Conservation (phyloP, 495 filamentous ascomycete species). For the Neurospora tetraspora region DNA sequence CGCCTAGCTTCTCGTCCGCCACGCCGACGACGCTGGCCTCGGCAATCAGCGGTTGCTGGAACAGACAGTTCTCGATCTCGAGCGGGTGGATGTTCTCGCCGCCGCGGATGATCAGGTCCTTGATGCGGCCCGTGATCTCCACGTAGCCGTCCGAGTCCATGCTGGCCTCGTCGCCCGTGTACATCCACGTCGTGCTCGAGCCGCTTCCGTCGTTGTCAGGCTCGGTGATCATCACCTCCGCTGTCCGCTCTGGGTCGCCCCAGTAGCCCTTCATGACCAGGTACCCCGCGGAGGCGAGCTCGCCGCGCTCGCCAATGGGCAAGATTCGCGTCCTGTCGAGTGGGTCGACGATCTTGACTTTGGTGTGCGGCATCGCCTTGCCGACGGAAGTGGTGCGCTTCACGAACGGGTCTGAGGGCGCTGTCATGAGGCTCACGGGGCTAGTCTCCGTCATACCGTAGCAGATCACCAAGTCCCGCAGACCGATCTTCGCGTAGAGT, state of each 20-base stretch:
- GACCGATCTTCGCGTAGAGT: slow-evolving; percentile 63
- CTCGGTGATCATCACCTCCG: slow-evolving; percentile 51
- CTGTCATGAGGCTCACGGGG: slow-evolving; percentile 87
- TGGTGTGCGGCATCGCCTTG: slow-evolving; percentile 60
- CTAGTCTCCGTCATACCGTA: slow-evolving; percentile 98
- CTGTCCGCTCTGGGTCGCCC: slow-evolving; percentile 57
- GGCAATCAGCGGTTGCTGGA: slow-evolving; percentile 53
- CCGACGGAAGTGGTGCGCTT: slow-evolving; percentile 74
- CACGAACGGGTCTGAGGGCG: slow-evolving; percentile 68
- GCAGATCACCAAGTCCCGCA: slow-evolving; percentile 84
- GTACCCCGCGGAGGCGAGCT: slow-evolving; percentile 79
- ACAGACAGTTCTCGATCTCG: slow-evolving; percentile 87
- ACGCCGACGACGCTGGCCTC: slow-evolving; percentile 80
- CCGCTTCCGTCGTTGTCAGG: slow-evolving; percentile 32
- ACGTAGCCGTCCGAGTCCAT: slow-evolving; percentile 70
- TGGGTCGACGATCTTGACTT: slow-evolving; percentile 71
- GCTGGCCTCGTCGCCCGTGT: slow-evolving; percentile 83
- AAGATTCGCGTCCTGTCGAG: slow-evolving; percentile 45
- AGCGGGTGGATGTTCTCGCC: slow-evolving; percentile 96
- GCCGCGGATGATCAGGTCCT: slow-evolving; percentile 84
- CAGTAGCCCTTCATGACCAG: slow-evolving; percentile 88
- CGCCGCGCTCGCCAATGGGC: slow-evolving; percentile 57
- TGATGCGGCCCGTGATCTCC: slow-evolving; percentile 57
- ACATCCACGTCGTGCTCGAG: slow-evolving; percentile 35
- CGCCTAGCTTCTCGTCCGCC: slow-evolving; percentile 75